These are phyloP conservation scores for Cryptosporidium muris DNA, from an alignment of 169 alveolate species.

Conservation along the genomic window DNA sequence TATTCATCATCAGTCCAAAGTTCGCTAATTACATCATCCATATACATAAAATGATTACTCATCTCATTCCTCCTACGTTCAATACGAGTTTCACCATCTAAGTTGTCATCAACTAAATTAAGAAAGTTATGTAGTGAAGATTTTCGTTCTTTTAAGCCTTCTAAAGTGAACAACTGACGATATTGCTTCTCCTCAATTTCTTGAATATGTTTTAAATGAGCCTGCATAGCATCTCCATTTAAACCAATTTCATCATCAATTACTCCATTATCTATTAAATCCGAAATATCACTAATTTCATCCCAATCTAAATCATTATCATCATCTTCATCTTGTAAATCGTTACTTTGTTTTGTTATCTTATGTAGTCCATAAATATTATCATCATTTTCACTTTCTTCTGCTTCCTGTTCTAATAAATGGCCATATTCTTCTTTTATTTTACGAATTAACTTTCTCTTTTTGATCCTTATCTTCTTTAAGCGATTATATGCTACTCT, in stretches of 20 bases:
- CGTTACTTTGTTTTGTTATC: constrained; percentile 9
- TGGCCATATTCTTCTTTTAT: constrained; percentile 49
- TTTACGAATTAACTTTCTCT: constrained; percentile 12
- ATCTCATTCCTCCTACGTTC: constrained; percentile 51
- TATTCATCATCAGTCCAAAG: constrained; percentile 71
- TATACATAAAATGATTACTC: constrained; percentile 18
- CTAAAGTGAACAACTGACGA: constrained; percentile 47
- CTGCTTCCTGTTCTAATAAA: constrained; percentile 65
- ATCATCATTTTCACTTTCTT: constrained; percentile 43
- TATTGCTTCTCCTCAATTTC: constrained; percentile 61
- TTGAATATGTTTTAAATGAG: constrained; percentile 52
- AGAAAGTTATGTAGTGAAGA: neutral
- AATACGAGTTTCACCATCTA: constrained; percentile 45
- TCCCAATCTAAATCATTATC: constrained; percentile 64
- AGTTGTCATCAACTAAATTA: constrained; percentile 14
- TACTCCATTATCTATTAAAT: constrained; percentile 45
- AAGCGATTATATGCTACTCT: constrained; percentile 8
- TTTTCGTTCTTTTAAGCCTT: constrained; percentile 63
- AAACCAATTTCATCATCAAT: constrained; percentile 21
- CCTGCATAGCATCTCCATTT: constrained; percentile 64
- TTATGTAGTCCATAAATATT: neutral
- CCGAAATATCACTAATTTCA: constrained; percentile 56
- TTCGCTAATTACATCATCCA: constrained; percentile 62
- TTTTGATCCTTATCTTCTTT: constrained; percentile 30
- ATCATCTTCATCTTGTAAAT: constrained; percentile 8